Evolutionary conservation across 495 filamentous ascomycete genomes (phyloP), one percentile per base, ranked within the genome.

Genomic region (Apiosordaria backusii): DNA sequence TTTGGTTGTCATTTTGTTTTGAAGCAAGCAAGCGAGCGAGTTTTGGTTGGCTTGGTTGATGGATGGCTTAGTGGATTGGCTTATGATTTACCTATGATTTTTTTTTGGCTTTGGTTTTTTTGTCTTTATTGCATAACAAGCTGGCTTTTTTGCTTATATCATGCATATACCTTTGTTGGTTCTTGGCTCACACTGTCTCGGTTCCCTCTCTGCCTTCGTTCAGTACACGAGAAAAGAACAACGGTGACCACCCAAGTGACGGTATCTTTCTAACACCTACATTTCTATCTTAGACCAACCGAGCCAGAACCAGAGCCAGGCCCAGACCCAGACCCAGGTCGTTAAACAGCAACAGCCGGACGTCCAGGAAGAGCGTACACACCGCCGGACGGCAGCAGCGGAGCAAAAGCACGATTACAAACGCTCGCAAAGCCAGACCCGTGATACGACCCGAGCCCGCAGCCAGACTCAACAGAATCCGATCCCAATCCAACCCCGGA

Each of bases 1-100:
- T 52, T 65, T 25, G 40, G 21, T 61, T 64, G 52, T 50, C 18
- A 50, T 60, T 63, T 66, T 27, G 24, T 65, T 50, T 3, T 55
- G 52, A 55, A 55, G 35, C 35, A 13, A 55, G 52, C 52, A 55
- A 22, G 52, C 52, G 52, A 55, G 52, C 52, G 52, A 19, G 52
- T 55, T 62, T 10, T 61, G 24, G 10, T 35, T 58, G 18, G 61
- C 57, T 65, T 40, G 29, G 24, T 29, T 45, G 35, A 45, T 45
- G 35, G 35, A 45, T 45, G 35, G 35, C 35, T 45, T 45, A 15
- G 16, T 15, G 10, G 35, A 9, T 45, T 54, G 15, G 53, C 16
- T n/a, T 35, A 50, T 55, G 45, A 52, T 57, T 45, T 21, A 21
- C n/a, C n/a, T 21, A 60, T 69, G 58, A 25, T 45, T 23, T 4